phyloP scores from a whole-genome alignment of 805 yeast genomes.

The Metschnikowia picachoensis region DNA sequence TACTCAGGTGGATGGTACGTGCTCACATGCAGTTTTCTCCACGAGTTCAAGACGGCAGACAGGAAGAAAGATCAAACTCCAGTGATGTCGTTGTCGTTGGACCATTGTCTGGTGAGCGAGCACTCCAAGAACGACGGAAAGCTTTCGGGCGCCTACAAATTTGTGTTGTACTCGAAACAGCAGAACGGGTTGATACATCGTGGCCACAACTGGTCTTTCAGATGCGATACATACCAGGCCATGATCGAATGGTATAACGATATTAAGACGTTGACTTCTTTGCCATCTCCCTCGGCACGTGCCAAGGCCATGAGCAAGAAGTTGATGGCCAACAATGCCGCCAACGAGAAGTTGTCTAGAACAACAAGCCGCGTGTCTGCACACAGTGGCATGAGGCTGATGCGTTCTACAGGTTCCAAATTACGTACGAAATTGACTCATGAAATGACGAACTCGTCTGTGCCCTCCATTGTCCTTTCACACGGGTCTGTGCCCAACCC shows the following conservation, averaged over 20 bases:
- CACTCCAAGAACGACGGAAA: constrained; percentile 71
- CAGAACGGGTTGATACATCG: constrained; percentile 70
- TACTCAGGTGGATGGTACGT: constrained; percentile 90
- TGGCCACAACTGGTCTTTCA: constrained; percentile 92
- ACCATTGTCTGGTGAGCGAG: constrained; percentile 77
- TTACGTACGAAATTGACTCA: constrained; percentile 6
- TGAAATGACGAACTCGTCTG: constrained; percentile 2
- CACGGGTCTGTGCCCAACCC: constrained; percentile 15
- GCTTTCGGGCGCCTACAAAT: constrained; percentile 60
- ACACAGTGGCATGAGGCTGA: constrained; percentile 11
- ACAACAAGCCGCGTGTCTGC: constrained; percentile 13
- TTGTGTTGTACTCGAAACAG: constrained; percentile 68
- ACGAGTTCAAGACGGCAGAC: constrained; percentile 83
- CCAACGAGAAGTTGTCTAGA: constrained; percentile 10
- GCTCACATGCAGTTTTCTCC: constrained; percentile 80
- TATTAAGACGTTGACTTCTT: constrained; percentile 60
- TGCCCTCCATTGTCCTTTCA: constrained; percentile 6
- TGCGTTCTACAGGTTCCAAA: constrained; percentile 10
- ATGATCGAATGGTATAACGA: constrained; percentile 87
- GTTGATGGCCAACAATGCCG: constrained; percentile 12
- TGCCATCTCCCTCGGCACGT: constrained; percentile 59
- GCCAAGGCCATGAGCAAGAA: constrained; percentile 37
- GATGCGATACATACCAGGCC: constrained; percentile 74
- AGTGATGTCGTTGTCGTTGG: constrained; percentile 74
- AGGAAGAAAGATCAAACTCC: constrained; percentile 79